Conservation (phyloP, 2,329 filamentous ascomycete species). For the Curvularia hawaiiensis region DNA sequence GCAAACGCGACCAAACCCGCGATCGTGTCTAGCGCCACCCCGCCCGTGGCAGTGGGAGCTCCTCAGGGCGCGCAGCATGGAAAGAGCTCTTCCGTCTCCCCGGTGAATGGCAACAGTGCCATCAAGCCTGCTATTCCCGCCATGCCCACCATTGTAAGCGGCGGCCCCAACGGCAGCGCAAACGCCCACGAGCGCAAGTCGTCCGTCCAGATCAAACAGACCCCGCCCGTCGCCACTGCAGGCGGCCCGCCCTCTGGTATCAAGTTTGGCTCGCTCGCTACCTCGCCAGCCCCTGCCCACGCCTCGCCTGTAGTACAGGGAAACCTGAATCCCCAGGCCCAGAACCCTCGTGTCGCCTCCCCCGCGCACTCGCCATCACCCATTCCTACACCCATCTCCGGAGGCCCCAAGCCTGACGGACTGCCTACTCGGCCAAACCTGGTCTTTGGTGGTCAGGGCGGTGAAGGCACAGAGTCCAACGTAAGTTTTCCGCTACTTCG, state of each 20-base stretch:
- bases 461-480: conserved; percentile 69
- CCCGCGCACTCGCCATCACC: conserved; percentile 90
- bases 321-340: conserved; percentile 58
- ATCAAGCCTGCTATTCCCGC: conserved; percentile 32
- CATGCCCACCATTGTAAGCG: conserved; percentile 65
- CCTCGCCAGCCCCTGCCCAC: conserved; percentile 65
- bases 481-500: conserved; percentile 60
- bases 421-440: conserved; percentile 73
- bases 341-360: conserved; percentile 76
- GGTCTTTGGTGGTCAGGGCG: conserved; percentile 80
- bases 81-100: conserved; percentile 60
- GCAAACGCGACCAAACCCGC: conserved; percentile 63
- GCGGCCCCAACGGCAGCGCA: conserved; percentile 72
- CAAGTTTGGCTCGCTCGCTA: conserved; percentile 79
- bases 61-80: conserved; percentile 58
- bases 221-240: conserved; percentile 59
- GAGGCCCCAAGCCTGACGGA: conserved; percentile 78
- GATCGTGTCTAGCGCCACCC: conserved; percentile 57
- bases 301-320: conserved; percentile 71
- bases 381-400: conserved; percentile 88
- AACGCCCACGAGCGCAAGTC: conserved; percentile 86
- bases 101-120: conserved; percentile 81
- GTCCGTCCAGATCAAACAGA: conserved; percentile 89
- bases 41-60: conserved; percentile 60
- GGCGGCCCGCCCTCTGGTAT: conserved; percentile 61